These are phyloP conservation scores for Pogostemon cablin DNA, from an alignment of 257 asterid species.

Conservation along the genomic window DNA sequence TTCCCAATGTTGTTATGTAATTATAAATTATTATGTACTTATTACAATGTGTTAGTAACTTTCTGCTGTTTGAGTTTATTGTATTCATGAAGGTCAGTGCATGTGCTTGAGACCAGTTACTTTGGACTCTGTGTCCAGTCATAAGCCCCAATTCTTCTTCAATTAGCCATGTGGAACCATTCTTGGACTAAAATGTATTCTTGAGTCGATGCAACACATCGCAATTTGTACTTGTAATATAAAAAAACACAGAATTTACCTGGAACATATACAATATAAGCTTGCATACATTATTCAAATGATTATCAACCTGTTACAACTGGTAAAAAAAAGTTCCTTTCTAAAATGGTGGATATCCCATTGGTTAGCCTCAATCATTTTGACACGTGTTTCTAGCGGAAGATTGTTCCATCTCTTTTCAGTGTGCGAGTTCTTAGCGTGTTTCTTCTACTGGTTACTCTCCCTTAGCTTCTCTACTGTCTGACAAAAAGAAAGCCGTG, in stretches of 20 bases:
- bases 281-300: not conserved
- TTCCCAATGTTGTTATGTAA: not conserved
- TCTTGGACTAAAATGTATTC: too few species aligned
- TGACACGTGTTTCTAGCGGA: too few species aligned
- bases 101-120: conserved; percentile 21
- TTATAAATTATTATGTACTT: not conserved
- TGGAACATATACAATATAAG: not conserved
- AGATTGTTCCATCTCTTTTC: too few species aligned
- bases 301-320: not conserved
- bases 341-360: too few species aligned
- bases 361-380: too few species aligned
- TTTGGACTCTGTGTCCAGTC: not conserved
- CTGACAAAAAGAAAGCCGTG: too few species aligned
- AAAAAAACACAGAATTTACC: not conserved
- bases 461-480: too few species aligned
- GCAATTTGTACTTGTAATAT: not conserved
- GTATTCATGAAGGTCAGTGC: conserved; percentile 17
- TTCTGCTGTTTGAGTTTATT: not conserved
- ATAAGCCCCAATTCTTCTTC: not conserved
- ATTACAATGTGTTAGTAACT: not conserved
- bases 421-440: too few species aligned
- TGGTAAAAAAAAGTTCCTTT: not conserved
- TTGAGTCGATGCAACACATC: not conserved
- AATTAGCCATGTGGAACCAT: not conserved
- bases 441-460: too few species aligned